Evolutionary conservation across 2,329 filamentous ascomycete species (phyloP).

Genomic region (Alternaria sp.): DNA sequence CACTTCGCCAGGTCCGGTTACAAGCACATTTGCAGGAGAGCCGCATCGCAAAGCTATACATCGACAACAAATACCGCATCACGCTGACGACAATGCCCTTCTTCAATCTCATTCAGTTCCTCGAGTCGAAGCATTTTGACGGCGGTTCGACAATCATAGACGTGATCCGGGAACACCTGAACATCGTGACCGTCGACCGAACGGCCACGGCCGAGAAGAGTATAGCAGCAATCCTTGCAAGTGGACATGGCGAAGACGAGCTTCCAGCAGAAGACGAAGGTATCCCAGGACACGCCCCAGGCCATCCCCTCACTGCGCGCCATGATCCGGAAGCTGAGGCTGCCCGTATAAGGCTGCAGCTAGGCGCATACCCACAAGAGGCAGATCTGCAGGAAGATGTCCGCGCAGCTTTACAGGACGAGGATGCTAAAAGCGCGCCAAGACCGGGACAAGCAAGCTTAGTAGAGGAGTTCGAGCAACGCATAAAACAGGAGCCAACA

Average conservation of each 20-base stretch:
- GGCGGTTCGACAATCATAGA: slow-evolving; percentile 80
- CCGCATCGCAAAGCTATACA: slow-evolving; percentile 78
- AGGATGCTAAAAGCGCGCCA: slow-evolving; percentile 80
- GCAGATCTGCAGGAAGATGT: slow-evolving; percentile 82
- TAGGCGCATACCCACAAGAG: slow-evolving; percentile 86
- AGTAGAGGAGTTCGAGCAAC: slow-evolving; percentile 85
- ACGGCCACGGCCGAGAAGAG: slow-evolving; percentile 62
- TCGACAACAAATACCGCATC: slow-evolving; percentile 85
- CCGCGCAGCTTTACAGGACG: slow-evolving; percentile 82
- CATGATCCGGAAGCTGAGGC: slow-evolving; percentile 65
- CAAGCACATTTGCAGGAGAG: slow-evolving; percentile 82
- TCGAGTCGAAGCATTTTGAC: slow-evolving; percentile 84
- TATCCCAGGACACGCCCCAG: slow-evolving; percentile 71
- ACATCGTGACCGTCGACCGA: slow-evolving; percentile 66
- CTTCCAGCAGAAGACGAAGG: slow-evolving; percentile 71
- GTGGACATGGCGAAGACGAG: slow-evolving; percentile 60
- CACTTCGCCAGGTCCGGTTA: slow-evolving; percentile 74
- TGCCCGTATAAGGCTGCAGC: slow-evolving; percentile 63
- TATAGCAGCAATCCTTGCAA: slow-evolving; percentile 65
- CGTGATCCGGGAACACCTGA: slow-evolving; percentile 69
- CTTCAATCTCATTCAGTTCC: slow-evolving; percentile 81
- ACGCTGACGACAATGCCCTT: slow-evolving; percentile 87
- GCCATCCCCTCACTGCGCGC: slow-evolving; percentile 65
- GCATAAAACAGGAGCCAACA: slow-evolving; percentile 87
- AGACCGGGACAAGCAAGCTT: slow-evolving; percentile 73